These are phyloP conservation scores for Pseudohalonectria lignicola DNA, from an alignment of 2,329 filamentous ascomycete genomes.

Conservation along the genomic window DNA sequence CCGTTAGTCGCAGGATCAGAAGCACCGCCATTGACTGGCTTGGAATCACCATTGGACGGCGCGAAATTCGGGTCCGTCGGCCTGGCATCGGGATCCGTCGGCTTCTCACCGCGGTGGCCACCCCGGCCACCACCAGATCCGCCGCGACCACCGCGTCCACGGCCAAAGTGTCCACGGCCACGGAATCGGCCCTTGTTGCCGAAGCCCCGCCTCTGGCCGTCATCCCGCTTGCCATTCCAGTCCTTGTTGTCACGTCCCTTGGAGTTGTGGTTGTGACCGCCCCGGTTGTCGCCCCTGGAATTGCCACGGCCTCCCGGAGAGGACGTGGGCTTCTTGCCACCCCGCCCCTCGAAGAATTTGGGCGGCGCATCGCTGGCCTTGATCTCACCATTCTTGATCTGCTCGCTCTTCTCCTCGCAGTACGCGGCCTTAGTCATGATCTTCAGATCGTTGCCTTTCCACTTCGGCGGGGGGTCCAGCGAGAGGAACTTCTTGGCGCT, in stretches of 20 bases:
- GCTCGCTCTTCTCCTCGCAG: slow-evolving; percentile 62
- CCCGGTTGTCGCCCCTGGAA: slow-evolving; percentile 14
- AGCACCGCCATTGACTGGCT: no score
- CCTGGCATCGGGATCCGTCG: no score
- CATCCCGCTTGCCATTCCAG: slow-evolving; percentile 54
- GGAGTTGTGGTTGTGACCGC: no score
- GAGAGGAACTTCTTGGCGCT: slow-evolving; percentile 69
- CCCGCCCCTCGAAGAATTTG: slow-evolving; percentile 36
- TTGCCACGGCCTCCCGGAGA: slow-evolving; percentile 26
- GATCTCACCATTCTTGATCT: slow-evolving; percentile 61
- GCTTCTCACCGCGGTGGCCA: slow-evolving; percentile 11
- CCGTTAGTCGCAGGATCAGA: slow-evolving; percentile 22
- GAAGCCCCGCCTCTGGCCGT: slow-evolving; percentile 51
- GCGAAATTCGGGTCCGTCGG: no score
- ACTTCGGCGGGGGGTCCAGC: slow-evolving; percentile 71
- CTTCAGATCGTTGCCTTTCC: slow-evolving; percentile 66
- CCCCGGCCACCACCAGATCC: slow-evolving; percentile 22
- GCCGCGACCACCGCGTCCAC: slow-evolving; percentile 26
- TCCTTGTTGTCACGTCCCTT: slow-evolving; percentile 24
- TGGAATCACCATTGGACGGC: no score
- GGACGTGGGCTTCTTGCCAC: slow-evolving; percentile 23
- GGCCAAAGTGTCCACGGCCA: slow-evolving; percentile 19
- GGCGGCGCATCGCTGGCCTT: slow-evolving; percentile 38
- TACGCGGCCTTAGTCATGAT: slow-evolving; percentile 88
- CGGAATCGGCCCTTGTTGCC: slow-evolving; percentile 28